A percentile compares a stretch with the other conserved stretches of the same genome.
phyloP scores from a whole-genome alignment of 192 early-diverging fungal species.

The Entomortierella beljakovae region DNA sequence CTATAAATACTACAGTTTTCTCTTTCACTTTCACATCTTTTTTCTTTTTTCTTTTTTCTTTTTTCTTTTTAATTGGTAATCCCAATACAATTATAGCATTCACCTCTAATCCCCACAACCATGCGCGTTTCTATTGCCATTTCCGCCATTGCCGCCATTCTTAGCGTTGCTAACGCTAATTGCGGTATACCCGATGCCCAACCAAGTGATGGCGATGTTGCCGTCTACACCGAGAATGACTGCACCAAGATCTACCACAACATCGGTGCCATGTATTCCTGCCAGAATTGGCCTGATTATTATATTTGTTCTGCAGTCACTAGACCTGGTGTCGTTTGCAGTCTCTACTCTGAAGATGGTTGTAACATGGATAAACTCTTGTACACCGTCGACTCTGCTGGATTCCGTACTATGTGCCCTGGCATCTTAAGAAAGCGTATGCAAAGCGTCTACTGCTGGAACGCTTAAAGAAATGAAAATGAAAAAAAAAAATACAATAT shows the following conservation, averaged over 20 bases:
- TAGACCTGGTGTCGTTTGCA: too few species aligned
- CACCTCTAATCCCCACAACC: too few species aligned
- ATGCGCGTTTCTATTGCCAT: neutral
- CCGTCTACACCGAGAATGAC: neutral
- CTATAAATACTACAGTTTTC: too few species aligned
- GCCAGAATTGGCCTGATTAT: constrained; percentile 7
- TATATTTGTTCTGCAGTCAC: neutral
- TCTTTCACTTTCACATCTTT: too few species aligned
- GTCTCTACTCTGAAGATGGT: too few species aligned
- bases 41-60: too few species aligned
- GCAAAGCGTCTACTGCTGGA: neutral
- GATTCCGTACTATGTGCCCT: too few species aligned
- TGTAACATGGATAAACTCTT: neutral
- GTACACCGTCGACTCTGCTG: neutral
- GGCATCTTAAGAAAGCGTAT: neutral
- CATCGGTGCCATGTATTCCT: neutral
- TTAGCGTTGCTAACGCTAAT: neutral
- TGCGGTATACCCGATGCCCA: neutral
- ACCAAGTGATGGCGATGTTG: neutral
- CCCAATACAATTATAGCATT: too few species aligned
- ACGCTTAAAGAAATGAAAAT: neutral
- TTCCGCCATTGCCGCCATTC: neutral
- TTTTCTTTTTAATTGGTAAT: too few species aligned
- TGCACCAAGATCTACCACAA: neutral
- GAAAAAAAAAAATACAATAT: too few species aligned